phyloP scores from a whole-genome alignment of 345 rosid genomes.

The Arabis hirsuta region DNA sequence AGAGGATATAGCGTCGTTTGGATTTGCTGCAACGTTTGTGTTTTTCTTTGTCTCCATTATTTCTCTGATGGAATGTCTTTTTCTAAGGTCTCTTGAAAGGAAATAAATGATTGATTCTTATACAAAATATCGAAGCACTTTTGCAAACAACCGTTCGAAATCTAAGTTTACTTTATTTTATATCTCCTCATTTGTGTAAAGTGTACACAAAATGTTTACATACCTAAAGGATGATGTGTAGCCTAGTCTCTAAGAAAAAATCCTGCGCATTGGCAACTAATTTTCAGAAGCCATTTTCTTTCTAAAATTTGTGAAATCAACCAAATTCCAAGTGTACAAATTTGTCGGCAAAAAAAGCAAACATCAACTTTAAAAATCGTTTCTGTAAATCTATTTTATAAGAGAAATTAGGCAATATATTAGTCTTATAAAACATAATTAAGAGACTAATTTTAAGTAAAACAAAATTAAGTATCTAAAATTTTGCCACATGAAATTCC shows the following conservation, averaged over 20 bases:
- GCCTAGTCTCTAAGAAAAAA: too few relatives aligned
- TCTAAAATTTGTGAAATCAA: background rate
- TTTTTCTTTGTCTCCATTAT: slow-evolving; percentile 6
- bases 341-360: background rate
- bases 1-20: slow-evolving; percentile 28
- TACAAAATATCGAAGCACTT: background rate
- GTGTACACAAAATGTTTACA: background rate
- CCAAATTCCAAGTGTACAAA: background rate
- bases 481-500: too few relatives aligned
- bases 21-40: slow-evolving; percentile 29
- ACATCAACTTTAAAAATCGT: background rate
- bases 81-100: slow-evolving; percentile 30
- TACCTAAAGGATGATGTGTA: too few relatives aligned
- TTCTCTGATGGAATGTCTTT: slow-evolving; percentile 35
- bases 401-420: too few relatives aligned
- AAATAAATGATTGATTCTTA: slow-evolving; percentile 35
- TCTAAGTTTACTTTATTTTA: background rate
- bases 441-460: too few relatives aligned
- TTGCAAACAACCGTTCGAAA: background rate
- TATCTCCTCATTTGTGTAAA: background rate
- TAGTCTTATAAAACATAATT: too few relatives aligned
- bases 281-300: background rate
- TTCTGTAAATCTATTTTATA: too few relatives aligned
- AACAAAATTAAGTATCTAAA: too few relatives aligned
- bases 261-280: background rate